Conservation (phyloP, 1,139 yeast genomes). For the Pichia sp. region DNA sequence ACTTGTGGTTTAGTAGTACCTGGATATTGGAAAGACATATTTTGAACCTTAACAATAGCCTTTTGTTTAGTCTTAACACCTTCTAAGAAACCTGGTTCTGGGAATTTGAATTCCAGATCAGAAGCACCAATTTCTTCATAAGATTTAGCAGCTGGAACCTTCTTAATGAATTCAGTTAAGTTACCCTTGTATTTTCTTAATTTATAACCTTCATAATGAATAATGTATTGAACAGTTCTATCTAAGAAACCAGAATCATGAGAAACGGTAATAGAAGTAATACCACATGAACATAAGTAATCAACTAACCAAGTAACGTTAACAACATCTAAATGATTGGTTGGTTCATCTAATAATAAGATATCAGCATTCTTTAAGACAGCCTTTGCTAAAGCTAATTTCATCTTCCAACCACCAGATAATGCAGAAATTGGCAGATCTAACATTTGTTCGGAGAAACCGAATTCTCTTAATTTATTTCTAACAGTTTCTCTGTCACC, state of each 20-base stretch:
- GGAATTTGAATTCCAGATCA: slow-evolving; percentile 92
- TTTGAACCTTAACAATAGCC: slow-evolving; percentile 96
- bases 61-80: slow-evolving; percentile 99
- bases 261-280: slow-evolving; percentile 96
- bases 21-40: slow-evolving; percentile 98
- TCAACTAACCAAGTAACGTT: slow-evolving; percentile 99
- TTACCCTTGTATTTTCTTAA: slow-evolving; percentile 99
- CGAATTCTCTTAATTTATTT: slow-evolving; percentile 77
- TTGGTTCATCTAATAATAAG: slow-evolving; percentile 97
- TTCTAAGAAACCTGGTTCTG: slow-evolving; percentile 99
- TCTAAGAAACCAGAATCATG: slow-evolving; percentile 99
- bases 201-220: slow-evolving; percentile 99
- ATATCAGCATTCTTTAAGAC: slow-evolving; percentile 98
- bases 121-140: slow-evolving; percentile 99
- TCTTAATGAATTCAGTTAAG: slow-evolving; percentile 96
- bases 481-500: slow-evolving; percentile 68
- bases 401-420: slow-evolving; percentile 99
- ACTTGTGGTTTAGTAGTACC: slow-evolving; percentile 97
- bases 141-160: slow-evolving; percentile 97
- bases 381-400: slow-evolving; percentile 98
- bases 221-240: slow-evolving; percentile 94
- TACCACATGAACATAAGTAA: slow-evolving; percentile 97
- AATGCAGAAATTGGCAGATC: slow-evolving; percentile 89
- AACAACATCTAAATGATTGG: slow-evolving; percentile 99
- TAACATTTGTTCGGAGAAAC: slow-evolving; percentile 88